Conservation (phyloP, 2,329 filamentous ascomycete species). For the Aureobasidium uvarum region DNA sequence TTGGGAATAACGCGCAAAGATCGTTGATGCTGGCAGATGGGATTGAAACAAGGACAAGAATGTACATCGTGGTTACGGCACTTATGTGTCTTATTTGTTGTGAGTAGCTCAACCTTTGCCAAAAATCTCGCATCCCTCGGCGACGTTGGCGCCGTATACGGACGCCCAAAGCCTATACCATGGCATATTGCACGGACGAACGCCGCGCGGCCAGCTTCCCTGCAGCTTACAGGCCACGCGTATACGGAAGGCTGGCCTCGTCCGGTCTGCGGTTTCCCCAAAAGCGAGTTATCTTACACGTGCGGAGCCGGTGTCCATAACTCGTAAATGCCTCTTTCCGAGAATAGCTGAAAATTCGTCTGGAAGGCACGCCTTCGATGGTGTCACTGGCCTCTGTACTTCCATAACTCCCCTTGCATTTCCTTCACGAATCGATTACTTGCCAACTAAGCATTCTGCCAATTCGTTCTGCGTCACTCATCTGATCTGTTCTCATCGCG, state of each 20-base stretch:
- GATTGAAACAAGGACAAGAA: no score
- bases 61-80: not conserved
- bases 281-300: not conserved
- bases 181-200: not conserved
- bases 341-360: not conserved
- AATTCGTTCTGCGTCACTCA: not conserved
- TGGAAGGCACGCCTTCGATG: slow-evolving; percentile 1
- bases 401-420: not conserved
- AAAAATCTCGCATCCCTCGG: not conserved
- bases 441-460: not conserved
- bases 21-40: no score
- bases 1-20: not conserved
- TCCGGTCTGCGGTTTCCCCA: not conserved
- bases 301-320: not conserved
- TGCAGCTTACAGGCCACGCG: not conserved
- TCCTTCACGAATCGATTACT: not conserved
- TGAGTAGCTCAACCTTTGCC: not conserved
- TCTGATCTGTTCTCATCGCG: not conserved
- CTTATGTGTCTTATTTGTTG: not conserved
- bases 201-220: not conserved
- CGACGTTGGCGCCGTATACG: slow-evolving; percentile 14
- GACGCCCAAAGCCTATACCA: slow-evolving; percentile 12
- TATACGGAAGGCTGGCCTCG: slow-evolving; percentile 3
- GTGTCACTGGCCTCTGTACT: not conserved
- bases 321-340: not conserved